Conservation (phyloP, 306 rosid species). For the Oemleria cerasiformis region DNA sequence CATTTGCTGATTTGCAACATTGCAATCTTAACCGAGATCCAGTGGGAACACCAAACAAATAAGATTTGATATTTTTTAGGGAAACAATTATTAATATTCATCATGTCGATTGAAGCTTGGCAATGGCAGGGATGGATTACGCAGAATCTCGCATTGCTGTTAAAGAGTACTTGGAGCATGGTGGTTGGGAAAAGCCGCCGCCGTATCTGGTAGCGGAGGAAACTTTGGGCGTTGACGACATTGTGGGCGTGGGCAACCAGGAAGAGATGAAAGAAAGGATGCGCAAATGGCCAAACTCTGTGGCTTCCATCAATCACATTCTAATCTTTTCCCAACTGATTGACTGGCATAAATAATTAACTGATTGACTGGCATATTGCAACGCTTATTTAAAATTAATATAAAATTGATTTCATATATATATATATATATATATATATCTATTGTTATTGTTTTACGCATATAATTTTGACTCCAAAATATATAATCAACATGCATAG, state of each 20-base stretch:
- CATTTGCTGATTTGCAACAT: no score
- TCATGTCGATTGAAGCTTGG: constrained; percentile 42
- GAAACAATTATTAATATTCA: neutral
- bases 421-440: no score
- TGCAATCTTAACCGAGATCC: neutral
- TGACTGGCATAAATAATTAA: no score
- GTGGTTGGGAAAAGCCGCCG: constrained; percentile 5
- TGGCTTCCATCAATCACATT: constrained; percentile 34
- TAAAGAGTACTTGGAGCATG: constrained; percentile 24
- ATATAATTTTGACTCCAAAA: no score
- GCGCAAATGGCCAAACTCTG: constrained; percentile 48
- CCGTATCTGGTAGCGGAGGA: constrained; percentile 17
- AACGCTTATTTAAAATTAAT: no score
- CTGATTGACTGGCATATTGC: no score
- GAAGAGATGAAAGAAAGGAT: constrained; percentile 39
- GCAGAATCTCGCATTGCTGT: constrained; percentile 16
- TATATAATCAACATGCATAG: no score
- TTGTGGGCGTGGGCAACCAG: neutral
- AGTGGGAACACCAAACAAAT: neutral
- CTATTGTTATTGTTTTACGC: no score
- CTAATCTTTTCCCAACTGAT: neutral
- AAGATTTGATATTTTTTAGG: neutral
- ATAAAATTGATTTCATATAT: no score
- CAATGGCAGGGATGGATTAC: constrained; percentile 51
- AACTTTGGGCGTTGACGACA: neutral